phyloP scores from a whole-genome alignment of 1,284 basidiomycete genomes.

The Coniophora puteana region DNA sequence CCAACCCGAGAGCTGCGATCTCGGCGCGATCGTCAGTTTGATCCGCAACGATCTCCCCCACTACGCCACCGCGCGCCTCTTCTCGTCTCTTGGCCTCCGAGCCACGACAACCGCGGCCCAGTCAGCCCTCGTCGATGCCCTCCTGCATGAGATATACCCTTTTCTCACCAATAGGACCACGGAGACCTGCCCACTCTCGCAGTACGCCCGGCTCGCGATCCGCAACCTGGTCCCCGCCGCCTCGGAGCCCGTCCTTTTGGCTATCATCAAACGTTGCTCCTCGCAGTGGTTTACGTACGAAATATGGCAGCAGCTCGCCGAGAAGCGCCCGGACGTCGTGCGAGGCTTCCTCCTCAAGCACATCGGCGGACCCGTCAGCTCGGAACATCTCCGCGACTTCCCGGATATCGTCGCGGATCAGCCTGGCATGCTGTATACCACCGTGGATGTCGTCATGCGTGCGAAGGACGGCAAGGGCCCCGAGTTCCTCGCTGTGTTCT shows the following conservation, averaged over 20 bases:
- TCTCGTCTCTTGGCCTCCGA: background rate
- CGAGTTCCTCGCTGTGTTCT: background rate
- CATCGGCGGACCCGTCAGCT: background rate
- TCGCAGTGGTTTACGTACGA: constrained; percentile 1
- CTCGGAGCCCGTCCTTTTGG: constrained; percentile 1
- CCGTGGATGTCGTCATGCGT: background rate
- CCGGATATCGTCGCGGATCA: background rate
- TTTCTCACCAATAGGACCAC: constrained; percentile 1
- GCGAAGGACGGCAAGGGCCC: background rate
- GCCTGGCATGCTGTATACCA: background rate
- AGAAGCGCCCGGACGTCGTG: constrained; percentile 3
- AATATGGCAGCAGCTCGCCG: constrained; percentile 3
- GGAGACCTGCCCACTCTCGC: constrained; percentile 1
- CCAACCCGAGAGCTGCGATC: no score
- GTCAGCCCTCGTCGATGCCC: background rate
- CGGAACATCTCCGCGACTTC: no score
- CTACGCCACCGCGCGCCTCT: background rate
- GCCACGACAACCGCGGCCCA: background rate
- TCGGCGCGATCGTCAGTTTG: no score
- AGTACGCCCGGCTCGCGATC: background rate
- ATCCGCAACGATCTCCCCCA: background rate
- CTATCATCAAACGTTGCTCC: constrained; percentile 1
- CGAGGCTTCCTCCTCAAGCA: constrained; percentile 1
- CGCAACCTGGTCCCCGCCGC: constrained; percentile 3
- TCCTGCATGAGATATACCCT: background rate